Conservation (phyloP, 192 early-diverging fungal genomes). For the Coemansia sp. region DNA sequence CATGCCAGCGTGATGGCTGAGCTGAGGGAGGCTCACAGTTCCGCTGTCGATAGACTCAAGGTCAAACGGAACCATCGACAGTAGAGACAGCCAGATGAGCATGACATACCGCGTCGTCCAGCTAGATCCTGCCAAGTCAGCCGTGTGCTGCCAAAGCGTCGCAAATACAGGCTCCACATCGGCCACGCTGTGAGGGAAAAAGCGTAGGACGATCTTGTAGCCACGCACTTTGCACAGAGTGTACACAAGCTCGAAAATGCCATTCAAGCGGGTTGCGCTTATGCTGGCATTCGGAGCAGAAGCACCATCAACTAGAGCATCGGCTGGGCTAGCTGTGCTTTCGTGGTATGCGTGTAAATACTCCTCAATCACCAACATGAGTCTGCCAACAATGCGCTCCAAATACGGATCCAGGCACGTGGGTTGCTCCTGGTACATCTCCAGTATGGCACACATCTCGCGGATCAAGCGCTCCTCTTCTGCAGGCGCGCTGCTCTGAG, state of each 20-base stretch:
- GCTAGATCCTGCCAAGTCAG: slow-evolving; percentile 1
- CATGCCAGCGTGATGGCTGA: neutral
- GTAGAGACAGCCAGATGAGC: slow-evolving; percentile 90
- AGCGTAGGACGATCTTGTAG: slow-evolving; percentile 85
- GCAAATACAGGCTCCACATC: slow-evolving; percentile 86
- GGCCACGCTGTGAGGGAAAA: slow-evolving; percentile 84
- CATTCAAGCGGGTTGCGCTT: slow-evolving; percentile 14
- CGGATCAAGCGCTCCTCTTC: slow-evolving; percentile 19
- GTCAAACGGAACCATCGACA: slow-evolving; percentile 96
- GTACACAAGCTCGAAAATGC: slow-evolving; percentile 58
- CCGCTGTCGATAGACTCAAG: slow-evolving; percentile 81
- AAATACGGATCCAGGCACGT: slow-evolving; percentile 46
- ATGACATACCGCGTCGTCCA: slow-evolving; percentile 85
- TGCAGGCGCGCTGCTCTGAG: neutral
- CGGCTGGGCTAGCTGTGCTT: neutral
- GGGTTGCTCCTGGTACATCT: slow-evolving; percentile 48
- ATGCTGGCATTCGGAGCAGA: neutral
- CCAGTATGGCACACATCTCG: slow-evolving; percentile 21
- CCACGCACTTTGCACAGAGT: slow-evolving; percentile 83
- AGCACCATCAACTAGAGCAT: neutral
- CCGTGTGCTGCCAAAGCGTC: slow-evolving; percentile 53
- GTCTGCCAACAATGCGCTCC: slow-evolving; percentile 32
- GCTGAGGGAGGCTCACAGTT: slow-evolving; percentile 14
- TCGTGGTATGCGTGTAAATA: slow-evolving; percentile 31
- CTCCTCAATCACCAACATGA: slow-evolving; percentile 28